phyloP scores from a whole-genome alignment of 352 stramenopile genomes.

The Globisporangium echinulatum region DNA sequence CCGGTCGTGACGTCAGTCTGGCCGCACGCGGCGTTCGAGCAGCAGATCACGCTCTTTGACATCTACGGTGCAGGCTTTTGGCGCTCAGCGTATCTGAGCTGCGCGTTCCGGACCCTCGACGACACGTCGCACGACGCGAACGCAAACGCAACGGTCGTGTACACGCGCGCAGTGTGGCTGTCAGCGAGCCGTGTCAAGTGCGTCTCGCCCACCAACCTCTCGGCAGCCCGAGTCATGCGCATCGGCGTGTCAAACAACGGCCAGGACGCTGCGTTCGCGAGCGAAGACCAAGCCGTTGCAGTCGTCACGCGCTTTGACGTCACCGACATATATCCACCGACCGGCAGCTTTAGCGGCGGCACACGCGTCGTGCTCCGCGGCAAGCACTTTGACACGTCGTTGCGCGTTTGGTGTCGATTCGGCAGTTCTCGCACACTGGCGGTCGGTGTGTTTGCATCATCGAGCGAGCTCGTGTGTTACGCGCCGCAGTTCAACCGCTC shows the following conservation, averaged over 20 bases:
- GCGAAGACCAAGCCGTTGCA: conserved; percentile 8
- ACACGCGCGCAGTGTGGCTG: conserved; percentile 33
- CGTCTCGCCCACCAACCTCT: conserved; percentile 17
- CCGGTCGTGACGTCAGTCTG: conserved; percentile 28
- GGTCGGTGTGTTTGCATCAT: conserved; percentile 18
- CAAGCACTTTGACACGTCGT: conserved; percentile 33
- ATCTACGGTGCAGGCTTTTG: conserved; percentile 54
- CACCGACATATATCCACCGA: conserved; percentile 32
- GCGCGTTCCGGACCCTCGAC: conserved; percentile 20
- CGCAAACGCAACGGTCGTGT: background rate
- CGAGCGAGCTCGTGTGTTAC: conserved; percentile 30
- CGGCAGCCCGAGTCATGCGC: conserved; percentile 15
- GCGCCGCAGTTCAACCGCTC: conserved; percentile 17
- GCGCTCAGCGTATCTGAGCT: conserved; percentile 36
- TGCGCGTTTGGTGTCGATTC: conserved; percentile 61
- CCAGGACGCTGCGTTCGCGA: conserved; percentile 25
- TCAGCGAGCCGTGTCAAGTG: conserved; percentile 49
- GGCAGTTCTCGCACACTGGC: conserved; percentile 25
- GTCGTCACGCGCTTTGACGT: conserved; percentile 40
- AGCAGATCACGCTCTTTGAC: conserved; percentile 37
- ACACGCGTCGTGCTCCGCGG: conserved; percentile 49
- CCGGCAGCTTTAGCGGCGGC: conserved; percentile 36
- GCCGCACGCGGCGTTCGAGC: conserved; percentile 37
- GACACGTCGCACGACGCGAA: no score
- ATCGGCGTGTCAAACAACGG: conserved; percentile 52